Conservation (phyloP, 1,139 yeast genomes). For the Hansenula anomala region DNA sequence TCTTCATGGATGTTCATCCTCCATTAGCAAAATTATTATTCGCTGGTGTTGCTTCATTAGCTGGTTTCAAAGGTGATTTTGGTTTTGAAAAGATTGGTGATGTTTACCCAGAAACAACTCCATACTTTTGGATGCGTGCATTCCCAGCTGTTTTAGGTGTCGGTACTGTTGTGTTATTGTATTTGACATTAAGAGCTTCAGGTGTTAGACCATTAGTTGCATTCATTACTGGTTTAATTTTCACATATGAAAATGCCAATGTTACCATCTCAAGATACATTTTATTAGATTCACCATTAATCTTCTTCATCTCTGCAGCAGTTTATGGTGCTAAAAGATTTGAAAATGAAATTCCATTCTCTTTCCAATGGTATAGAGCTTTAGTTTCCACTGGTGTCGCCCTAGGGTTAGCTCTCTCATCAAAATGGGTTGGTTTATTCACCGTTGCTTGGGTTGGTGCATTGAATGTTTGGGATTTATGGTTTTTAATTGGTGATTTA, state of each 20-base stretch:
- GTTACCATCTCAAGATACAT: conserved; percentile 89
- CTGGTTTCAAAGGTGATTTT: conserved; percentile 77
- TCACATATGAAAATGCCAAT: conserved; percentile 79
- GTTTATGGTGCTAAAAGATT: conserved; percentile 76
- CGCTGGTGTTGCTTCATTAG: conserved; percentile 69
- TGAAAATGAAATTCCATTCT: conserved; percentile 73
- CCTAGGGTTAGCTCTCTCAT: conserved; percentile 81
- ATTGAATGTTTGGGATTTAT: conserved; percentile 68
- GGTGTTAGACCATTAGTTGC: conserved; percentile 84
- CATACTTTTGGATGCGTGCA: conserved; percentile 79
- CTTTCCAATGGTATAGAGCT: conserved; percentile 64
- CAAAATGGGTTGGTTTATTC: conserved; percentile 97
- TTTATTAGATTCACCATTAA: conserved; percentile 82
- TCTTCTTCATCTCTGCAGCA: conserved; percentile 87
- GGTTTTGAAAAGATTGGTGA: conserved; percentile 70
- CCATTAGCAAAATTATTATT: conserved; percentile 87
- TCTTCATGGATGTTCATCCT: conserved; percentile 93
- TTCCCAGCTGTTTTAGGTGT: conserved; percentile 83
- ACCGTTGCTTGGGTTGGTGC: conserved; percentile 91
- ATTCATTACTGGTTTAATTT: conserved; percentile 57
- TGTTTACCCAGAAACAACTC: conserved; percentile 51
- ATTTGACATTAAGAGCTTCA: conserved; percentile 77
- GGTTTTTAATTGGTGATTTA: conserved; percentile 89
- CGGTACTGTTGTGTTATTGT: conserved; percentile 70
- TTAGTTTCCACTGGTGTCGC: conserved; percentile 73